These are phyloP conservation scores for Alternaria ventricosa DNA, from an alignment of 2,329 filamentous ascomycete genomes.

Conservation along the genomic window DNA sequence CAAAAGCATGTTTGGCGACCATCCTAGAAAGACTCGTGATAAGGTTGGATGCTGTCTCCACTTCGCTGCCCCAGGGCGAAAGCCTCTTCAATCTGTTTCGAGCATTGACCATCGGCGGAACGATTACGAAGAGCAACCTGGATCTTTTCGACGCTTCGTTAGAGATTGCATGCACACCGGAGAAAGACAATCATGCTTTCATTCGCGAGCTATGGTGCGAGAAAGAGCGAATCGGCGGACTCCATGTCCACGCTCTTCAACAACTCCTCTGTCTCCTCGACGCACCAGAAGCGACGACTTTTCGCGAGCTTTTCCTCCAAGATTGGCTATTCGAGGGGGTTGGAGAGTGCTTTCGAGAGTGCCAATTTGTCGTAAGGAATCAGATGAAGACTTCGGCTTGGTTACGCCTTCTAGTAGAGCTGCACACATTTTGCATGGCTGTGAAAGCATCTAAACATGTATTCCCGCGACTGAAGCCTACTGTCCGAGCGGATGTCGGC, in stretches of 20 bases:
- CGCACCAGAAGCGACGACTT: conserved; percentile 11
- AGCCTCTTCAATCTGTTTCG: conserved; percentile 27
- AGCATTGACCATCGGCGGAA: conserved; percentile 20
- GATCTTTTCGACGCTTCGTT: conserved; percentile 30
- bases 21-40: conserved; percentile 20
- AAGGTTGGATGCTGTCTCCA: conserved; percentile 12
- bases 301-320: conserved; percentile 24
- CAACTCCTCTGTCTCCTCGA: conserved; percentile 25
- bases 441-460: conserved; percentile 24
- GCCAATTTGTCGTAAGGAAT: conserved; percentile 21
- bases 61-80: not conserved
- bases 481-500: not conserved
- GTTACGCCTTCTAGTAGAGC: conserved; percentile 25
- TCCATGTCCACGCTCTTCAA: conserved; percentile 24
- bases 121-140: conserved; percentile 26
- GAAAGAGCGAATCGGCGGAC: conserved; percentile 21
- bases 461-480: conserved; percentile 4
- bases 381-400: conserved; percentile 28
- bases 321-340: conserved; percentile 30
- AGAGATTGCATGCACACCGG: conserved; percentile 18
- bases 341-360: conserved; percentile 31
- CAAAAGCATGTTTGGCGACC: conserved; percentile 22
- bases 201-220: conserved; percentile 17
- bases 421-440: conserved; percentile 26
- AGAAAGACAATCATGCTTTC: conserved; percentile 13